phyloP scores from a whole-genome alignment of 2,329 filamentous ascomycete genomes.

The Drechmeria coniospora region DNA sequence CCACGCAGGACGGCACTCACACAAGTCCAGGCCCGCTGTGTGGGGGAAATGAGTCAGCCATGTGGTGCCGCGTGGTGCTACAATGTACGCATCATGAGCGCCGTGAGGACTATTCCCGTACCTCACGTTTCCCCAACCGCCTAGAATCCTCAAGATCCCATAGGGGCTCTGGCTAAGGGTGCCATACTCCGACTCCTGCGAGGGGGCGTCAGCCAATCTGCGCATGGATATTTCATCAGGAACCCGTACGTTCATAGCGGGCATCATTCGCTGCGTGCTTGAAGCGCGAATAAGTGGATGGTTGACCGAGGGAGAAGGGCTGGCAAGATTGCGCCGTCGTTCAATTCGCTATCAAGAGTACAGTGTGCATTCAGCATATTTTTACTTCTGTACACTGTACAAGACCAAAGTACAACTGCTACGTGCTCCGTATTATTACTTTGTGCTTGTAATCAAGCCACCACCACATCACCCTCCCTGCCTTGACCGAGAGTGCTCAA shows the following conservation, averaged over 20 bases:
- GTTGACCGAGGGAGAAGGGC: background rate
- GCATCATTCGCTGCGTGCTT: background rate
- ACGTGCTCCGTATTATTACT: too few relatives aligned
- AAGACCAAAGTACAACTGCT: too few relatives aligned
- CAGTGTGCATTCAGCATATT: too few relatives aligned
- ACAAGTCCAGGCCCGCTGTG: slow-evolving; percentile 3
- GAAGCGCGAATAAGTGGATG: background rate
- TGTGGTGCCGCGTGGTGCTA: background rate
- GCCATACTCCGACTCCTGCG: slow-evolving; percentile 3
- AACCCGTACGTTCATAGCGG: background rate
- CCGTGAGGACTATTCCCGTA: too few relatives aligned
- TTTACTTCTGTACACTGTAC: too few relatives aligned
- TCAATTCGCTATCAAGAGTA: too few relatives aligned
- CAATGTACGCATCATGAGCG: background rate
- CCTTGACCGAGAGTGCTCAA: too few relatives aligned
- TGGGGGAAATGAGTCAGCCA: background rate
- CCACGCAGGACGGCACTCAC: slow-evolving; percentile 3
- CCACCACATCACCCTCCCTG: too few relatives aligned
- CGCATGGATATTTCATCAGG: background rate
- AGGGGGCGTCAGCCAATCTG: background rate
- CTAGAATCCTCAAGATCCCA: slow-evolving; percentile 6
- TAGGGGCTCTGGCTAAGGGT: slow-evolving; percentile 2
- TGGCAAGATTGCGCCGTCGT: too few relatives aligned
- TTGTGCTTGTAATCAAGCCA: too few relatives aligned
- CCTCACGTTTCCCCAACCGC: slow-evolving; percentile 9